phyloP scores from a whole-genome alignment of 768 basidiomycete genomes.

The Gautieria morchelliformis region DNA sequence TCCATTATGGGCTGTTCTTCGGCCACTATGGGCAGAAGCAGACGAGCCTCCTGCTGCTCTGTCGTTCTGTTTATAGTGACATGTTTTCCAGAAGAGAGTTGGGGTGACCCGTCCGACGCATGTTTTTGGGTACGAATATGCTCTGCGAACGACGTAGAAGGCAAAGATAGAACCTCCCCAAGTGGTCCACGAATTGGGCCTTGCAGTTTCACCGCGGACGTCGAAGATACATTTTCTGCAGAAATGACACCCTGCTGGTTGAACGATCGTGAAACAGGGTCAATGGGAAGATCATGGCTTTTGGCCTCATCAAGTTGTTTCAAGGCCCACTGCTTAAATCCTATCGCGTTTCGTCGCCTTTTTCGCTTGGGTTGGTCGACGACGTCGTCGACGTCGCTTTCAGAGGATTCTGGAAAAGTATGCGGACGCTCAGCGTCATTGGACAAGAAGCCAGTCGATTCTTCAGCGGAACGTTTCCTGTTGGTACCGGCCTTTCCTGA shows the following conservation, averaged over 20 bases:
- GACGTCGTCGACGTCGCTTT: constrained; percentile 5
- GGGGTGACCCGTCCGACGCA: background rate
- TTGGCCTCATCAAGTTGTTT: constrained; percentile 57
- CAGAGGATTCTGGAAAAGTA: background rate
- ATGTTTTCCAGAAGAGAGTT: constrained; percentile 25
- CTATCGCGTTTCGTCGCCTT: constrained; percentile 19
- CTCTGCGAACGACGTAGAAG: constrained; percentile 54
- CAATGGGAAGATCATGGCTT: constrained; percentile 25
- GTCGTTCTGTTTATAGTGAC: constrained; percentile 51
- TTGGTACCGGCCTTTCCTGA: constrained; percentile 39
- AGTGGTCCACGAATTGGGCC: constrained; percentile 66
- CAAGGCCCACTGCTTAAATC: constrained; percentile 88
- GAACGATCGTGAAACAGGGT: constrained; percentile 8
- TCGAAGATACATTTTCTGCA: background rate
- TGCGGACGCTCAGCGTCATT: too few relatives aligned
- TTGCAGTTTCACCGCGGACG: constrained; percentile 14
- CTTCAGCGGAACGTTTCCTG: background rate
- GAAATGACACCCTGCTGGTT: constrained; percentile 1
- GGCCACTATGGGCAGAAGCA: constrained; percentile 78
- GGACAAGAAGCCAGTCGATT: too few relatives aligned
- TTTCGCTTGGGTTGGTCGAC: constrained; percentile 11
- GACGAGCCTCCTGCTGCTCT: constrained; percentile 66
- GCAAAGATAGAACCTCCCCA: constrained; percentile 61
- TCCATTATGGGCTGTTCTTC: constrained; percentile 96
- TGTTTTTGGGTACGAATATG: constrained; percentile 24